Conservation (phyloP, 179 eudicot species). For the Dionaea muscipula region DNA sequence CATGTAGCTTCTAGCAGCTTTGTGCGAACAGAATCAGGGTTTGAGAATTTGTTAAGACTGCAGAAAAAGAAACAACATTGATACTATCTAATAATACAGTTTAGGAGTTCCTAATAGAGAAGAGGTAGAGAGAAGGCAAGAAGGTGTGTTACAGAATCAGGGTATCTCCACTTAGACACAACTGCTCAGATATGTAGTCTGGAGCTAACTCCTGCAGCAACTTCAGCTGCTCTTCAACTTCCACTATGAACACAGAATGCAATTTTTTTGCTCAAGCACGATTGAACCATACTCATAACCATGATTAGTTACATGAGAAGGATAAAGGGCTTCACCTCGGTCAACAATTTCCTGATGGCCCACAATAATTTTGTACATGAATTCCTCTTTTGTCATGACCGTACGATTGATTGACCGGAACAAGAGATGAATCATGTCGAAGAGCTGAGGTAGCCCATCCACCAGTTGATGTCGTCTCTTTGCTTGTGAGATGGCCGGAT, state of each 20-base stretch:
- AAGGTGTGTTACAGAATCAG: slow-evolving; percentile 43
- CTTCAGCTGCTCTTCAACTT: slow-evolving; percentile 61
- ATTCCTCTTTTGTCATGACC: slow-evolving; percentile 63
- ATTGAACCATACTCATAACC: not conserved
- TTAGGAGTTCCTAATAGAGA: not conserved
- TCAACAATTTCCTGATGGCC: slow-evolving; percentile 47
- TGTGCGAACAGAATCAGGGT: slow-evolving; percentile 19
- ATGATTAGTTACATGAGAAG: not conserved
- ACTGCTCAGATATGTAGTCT: slow-evolving; percentile 49
- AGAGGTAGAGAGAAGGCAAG: not conserved
- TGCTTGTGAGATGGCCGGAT: slow-evolving; percentile 60
- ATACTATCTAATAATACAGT: not conserved
- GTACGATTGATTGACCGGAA: slow-evolving; percentile 65
- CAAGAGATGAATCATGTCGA: slow-evolving; percentile 47
- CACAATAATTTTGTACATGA: slow-evolving; percentile 43
- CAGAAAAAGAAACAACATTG: slow-evolving; percentile 3
- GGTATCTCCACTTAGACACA: slow-evolving; percentile 47
- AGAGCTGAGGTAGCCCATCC: slow-evolving; percentile 55
- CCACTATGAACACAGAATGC: slow-evolving; percentile 30
- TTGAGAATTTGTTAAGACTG: slow-evolving; percentile 27
- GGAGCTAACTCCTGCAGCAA: slow-evolving; percentile 67
- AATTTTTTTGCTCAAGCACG: not conserved
- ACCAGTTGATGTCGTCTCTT: slow-evolving; percentile 47
- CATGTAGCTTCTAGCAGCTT: slow-evolving; percentile 19
- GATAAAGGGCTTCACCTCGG: slow-evolving; percentile 33